Base-by-base conservation (phyloP, 176 grass and related monocot genomes). In the Zizania latifolia region DNA sequence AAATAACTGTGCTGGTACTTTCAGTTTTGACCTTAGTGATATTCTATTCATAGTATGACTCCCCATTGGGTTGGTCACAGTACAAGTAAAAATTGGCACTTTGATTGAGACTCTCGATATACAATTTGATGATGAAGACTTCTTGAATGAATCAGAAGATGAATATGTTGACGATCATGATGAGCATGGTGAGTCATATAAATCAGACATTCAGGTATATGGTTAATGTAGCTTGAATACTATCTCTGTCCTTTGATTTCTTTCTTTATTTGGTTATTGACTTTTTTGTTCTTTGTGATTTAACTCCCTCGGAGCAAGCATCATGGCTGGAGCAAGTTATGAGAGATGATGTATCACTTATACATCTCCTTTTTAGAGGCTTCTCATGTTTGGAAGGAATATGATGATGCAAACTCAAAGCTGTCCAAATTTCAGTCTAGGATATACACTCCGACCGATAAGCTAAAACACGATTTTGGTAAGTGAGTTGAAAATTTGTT, bases 401-500 rank as follows among this genome's bases (percentile, higher is more conserved):
- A 99, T 82, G 91, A 94, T 74, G 84, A 99, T 86, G 83, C 87
- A 17, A 92, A 68, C 78, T 90, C 92, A 70, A 94, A 99, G 82
- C 75, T 94, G 62, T 94, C 91, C 60, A 99, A 94, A 77, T 84
- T 99, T 70, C 95, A 90, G 23, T 99, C 95, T 55, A 92, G 74
- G 82, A 84, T 99, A 79, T 87, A 86, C 15, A 58, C 65, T 56
- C 68, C 94, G 62, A 79, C 80, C 0, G 89, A 94, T 69, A 94
- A 94, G 86, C 85, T 92, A 39, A 90, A 99, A 71, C 79, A 84
- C 29, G 89, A 99, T 65, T 94, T 94, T 74, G 95, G 95, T 99
- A 84, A 86, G 84, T 31, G 8, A 23, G 28, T 50, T 70, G 55
- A 82, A 85, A 26, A 16, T 45, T 26, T 61, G n/a, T 69, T 62